Base-by-base conservation (phyloP, 1,284 basidiomycete genomes). In the Singerocomus inundabilis region DNA sequence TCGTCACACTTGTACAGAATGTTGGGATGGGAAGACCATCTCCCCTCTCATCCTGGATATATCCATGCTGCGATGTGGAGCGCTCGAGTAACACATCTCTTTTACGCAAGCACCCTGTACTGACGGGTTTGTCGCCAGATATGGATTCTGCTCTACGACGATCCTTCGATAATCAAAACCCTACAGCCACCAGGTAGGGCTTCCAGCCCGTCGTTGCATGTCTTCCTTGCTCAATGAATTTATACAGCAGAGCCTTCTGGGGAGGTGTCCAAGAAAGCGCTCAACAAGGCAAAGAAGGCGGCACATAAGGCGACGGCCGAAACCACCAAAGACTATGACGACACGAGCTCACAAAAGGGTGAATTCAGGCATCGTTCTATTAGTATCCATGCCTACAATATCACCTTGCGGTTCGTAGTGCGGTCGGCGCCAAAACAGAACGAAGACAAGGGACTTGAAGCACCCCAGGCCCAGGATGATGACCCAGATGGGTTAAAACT, bases 241-340 rank as follows among this genome's bases (percentile, higher is more conserved):
- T 21, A 29, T 28, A 81, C 31, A 79, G 39, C 85, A 43, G 86
- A 85, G 52, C 82, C 81, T 0, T 84, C 85, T 6, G 25, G 47
- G 9, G 66, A 70, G 25, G 31, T 54, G 25, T 68, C 68, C 62
- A 92, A 92, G 70, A 95, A 94, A 68, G 91, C 90, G 0, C 87
- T 88, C 66, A 94, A 93, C 70, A 95, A 92, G 64, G 91, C 91
- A 28, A 91, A 90, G 68, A 95, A 93, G 66, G 91, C 84, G 0
- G 85, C 86, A 6, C 76, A 77, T 53, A 91, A 88, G 69, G 76
- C 74, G 0, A 78, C 80, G 51, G 79, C 82, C 41, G 87, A 87
- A 29, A 65, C 76, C 15, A 85, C 88, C 63, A 64, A 46, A 26
- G 62, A 61, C 34, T 88, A 80, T 65, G 73, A 66, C 39, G 64